Evolutionary conservation across 2,329 filamentous ascomycete genomes (phyloP).

Genomic region (Camillea tinctor): DNA sequence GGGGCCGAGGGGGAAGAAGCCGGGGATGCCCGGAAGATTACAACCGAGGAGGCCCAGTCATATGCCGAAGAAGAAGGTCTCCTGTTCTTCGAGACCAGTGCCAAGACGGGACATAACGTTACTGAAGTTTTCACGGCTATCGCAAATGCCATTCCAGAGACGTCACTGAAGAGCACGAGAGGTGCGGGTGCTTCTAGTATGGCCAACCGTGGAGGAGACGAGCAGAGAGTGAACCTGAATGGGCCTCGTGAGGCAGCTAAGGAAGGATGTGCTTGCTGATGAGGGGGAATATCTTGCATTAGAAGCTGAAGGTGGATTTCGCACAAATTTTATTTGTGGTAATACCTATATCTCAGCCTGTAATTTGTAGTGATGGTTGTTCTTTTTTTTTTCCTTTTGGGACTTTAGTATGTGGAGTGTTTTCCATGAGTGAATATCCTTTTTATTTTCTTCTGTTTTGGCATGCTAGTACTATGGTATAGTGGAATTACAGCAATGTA

Average conservation of each 20-base stretch:
- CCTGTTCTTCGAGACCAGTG: conserved; percentile 96
- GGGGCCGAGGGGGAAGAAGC: conserved; percentile 55
- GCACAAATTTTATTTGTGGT: conserved; percentile 15
- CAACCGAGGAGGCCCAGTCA: conserved; percentile 83
- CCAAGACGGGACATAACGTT: conserved; percentile 94
- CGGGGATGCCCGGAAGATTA: conserved; percentile 80
- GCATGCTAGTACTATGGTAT: conserved; percentile 20
- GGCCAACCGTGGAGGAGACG: conserved; percentile 59
- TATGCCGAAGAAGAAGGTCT: conserved; percentile 95
- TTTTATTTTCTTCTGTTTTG: conserved; percentile 12
- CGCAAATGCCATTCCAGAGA: conserved; percentile 96
- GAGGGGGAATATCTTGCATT: conserved; percentile 6
- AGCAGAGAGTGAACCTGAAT: conserved; percentile 80
- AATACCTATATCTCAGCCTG: conserved; percentile 27
- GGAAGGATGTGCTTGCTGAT: conserved; percentile 86
- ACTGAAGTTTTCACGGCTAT: conserved; percentile 97
- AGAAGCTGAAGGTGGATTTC: conserved; percentile 10
- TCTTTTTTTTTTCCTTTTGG: conserved; percentile 22
- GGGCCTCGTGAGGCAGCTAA: conserved; percentile 75
- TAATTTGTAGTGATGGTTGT: conserved; percentile 30
- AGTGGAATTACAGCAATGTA: not conserved
- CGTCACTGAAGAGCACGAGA: conserved; percentile 84
- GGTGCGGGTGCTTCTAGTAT: conserved; percentile 63
- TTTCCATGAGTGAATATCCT: conserved; percentile 21
- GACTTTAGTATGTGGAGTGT: conserved; percentile 19